Base-by-base conservation (phyloP, 306 rosid genomes). In the Albizia julibrissin region DNA sequence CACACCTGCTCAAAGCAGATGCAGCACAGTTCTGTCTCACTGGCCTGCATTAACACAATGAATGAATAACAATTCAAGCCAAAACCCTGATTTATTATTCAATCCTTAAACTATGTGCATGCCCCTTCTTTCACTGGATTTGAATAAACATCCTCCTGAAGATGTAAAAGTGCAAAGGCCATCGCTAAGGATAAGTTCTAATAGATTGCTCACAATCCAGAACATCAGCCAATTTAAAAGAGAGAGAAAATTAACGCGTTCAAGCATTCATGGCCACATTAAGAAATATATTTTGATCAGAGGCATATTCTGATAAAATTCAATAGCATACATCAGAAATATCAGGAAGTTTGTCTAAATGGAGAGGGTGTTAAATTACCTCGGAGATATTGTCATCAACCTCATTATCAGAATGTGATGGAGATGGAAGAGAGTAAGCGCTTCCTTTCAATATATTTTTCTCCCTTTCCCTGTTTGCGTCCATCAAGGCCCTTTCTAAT, bases 1-100 rank as follows among this genome's bases (percentile, higher is more conserved):
- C 98, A 93, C 7, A 86, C 90, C 50, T 92, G 98, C 91, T 92
- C 99, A 85, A 95, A 95, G 92, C 98, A 95, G 82, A 95, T 95
- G 94, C 95, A 92, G 88, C 98, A 95, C 70, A 87, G 43, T 49
- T 95, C 98, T 2, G 90, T 72, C 70, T 95, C 98, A 14, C 97
- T 93, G 49, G 80, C 94, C 99, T 95, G 94, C 88, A 91, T 81
- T 26, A 69, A 42, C 49, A 21, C 22, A 64, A 44, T 82, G 33
- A 84, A 77, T 82, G 56, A 15, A 39, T 74, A 43, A 50, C 4
- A n/a, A 69, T 80, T 73, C 66, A 18, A 76, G 44, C 31, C 40
- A 44, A 52, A 50, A 24, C n/a, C 26, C 15, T 69, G 11, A n/a
- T 69, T 10, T 21, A 69, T 18, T 10, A 40, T 69, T 12, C 52